These are phyloP conservation scores for Microstegium vimineum DNA, from an alignment of 176 grass and related monocot genomes.

Conservation along the genomic window DNA sequence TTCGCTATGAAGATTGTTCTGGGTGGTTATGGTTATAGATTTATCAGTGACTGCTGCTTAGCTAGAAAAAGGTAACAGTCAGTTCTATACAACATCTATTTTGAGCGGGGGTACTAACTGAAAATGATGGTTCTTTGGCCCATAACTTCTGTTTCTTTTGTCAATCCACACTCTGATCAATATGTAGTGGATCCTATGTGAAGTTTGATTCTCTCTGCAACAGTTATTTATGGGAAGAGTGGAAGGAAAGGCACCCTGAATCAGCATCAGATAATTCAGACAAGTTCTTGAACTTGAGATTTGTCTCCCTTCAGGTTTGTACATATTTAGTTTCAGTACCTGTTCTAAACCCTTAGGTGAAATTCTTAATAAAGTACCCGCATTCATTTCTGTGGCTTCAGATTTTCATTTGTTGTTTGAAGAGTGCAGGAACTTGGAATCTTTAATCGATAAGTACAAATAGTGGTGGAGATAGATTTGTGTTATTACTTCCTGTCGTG, in stretches of 20 bases:
- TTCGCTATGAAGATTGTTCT: background rate
- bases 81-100: background rate
- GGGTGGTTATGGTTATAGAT: background rate
- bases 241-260: conserved; percentile 89
- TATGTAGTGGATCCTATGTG: conserved; percentile 11
- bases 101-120: conserved; percentile 2
- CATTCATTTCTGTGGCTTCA: background rate
- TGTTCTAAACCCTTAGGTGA: background rate
- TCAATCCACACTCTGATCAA: conserved; percentile 8
- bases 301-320: conserved; percentile 89
- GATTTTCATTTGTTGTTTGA: conserved; percentile 1
- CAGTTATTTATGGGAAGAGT: conserved; percentile 99
- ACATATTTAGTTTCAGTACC: conserved; percentile 12
- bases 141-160: conserved; percentile 4
- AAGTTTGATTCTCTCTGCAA: conserved; percentile 19
- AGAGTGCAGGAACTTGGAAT: background rate
- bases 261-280: conserved; percentile 50
- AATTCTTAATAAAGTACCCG: background rate
- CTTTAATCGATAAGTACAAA: background rate
- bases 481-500: background rate
- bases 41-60: background rate
- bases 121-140: background rate
- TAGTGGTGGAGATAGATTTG: conserved; percentile 6
- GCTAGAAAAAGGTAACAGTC: background rate
- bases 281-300: conserved; percentile 87